phyloP scores from a whole-genome alignment of 2,329 filamentous ascomycete species.

The Cladosporium sp. region DNA sequence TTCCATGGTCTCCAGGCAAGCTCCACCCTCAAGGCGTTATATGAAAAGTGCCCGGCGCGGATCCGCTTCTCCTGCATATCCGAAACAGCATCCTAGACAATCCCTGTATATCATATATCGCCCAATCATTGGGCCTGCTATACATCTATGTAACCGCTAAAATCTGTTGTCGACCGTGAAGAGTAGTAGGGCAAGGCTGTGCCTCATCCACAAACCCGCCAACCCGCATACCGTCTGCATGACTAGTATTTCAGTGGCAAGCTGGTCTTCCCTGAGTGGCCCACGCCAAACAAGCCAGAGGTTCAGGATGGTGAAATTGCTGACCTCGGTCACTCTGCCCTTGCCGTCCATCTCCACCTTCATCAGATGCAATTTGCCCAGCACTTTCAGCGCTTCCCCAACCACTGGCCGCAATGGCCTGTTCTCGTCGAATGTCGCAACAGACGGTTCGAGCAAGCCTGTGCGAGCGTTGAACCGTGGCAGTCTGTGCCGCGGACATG shows the following conservation, averaged over 20 bases:
- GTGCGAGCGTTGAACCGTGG: conserved; percentile 82
- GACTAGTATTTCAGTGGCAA: conserved; percentile 73
- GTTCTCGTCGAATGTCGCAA: conserved; percentile 61
- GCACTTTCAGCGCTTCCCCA: conserved; percentile 58
- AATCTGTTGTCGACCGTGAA: conserved; percentile 79
- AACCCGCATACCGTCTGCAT: conserved; percentile 74
- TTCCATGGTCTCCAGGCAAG: too few species aligned
- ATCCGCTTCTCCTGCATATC: not conserved
- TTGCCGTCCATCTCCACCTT: conserved; percentile 62
- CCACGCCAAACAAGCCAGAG: conserved; percentile 96
- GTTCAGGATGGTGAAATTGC: conserved; percentile 90
- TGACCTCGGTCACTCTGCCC: conserved; percentile 70
- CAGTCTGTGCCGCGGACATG: conserved; percentile 87
- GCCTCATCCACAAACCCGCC: conserved; percentile 78
- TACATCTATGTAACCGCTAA: conserved; percentile 11
- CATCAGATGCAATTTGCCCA: conserved; percentile 65
- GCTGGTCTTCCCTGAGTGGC: conserved; percentile 77
- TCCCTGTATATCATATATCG: not conserved
- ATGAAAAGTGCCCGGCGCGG: not conserved
- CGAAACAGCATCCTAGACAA: not conserved
- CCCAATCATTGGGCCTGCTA: conserved; percentile 2
- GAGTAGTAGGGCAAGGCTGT: conserved; percentile 78
- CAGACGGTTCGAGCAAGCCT: conserved; percentile 79
- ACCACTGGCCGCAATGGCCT: conserved; percentile 64
- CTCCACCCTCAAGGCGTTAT: too few species aligned